Evolutionary conservation across 768 basidiomycete genomes (phyloP).

Genomic region (Chalciporus piperatus): DNA sequence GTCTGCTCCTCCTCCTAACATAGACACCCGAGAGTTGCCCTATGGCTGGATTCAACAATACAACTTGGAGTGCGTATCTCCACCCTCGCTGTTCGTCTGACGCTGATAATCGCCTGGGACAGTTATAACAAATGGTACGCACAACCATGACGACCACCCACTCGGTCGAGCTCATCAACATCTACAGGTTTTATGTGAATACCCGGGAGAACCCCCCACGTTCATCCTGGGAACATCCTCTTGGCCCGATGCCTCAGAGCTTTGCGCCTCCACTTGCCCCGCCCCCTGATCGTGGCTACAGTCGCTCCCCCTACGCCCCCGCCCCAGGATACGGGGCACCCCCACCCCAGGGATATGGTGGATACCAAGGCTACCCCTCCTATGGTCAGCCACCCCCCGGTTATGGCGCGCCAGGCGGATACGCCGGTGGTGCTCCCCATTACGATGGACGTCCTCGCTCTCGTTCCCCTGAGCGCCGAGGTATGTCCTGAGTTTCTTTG

Average conservation of each 20-base stretch:
- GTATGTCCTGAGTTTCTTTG: conserved; percentile 6
- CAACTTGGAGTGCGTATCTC: conserved; percentile 56
- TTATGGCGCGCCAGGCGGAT: conserved; percentile 13
- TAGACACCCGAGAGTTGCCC: conserved; percentile 62
- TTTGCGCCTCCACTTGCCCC: conserved; percentile 43
- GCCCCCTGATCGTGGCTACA: conserved; percentile 36
- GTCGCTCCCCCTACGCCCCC: conserved; percentile 29
- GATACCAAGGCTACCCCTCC: conserved; percentile 1
- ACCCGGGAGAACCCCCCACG: conserved; percentile 58
- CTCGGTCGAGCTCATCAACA: neutral
- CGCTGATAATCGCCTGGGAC: conserved; percentile 25
- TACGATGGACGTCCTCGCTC: conserved; percentile 1
- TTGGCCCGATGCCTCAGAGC: conserved; percentile 40
- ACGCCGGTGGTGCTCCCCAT: conserved; percentile 7
- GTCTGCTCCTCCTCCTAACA: conserved; percentile 44
- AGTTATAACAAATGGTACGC: conserved; percentile 68
- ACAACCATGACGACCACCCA: neutral
- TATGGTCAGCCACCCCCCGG: neutral
- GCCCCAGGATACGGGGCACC: conserved; percentile 19
- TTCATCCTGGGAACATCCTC: conserved; percentile 69
- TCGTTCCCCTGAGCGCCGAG: conserved; percentile 23
- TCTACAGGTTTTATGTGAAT: conserved; percentile 73
- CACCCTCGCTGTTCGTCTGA: conserved; percentile 1
- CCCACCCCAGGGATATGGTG: conserved; percentile 12
- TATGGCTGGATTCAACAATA: conserved; percentile 68